phyloP scores from a whole-genome alignment of 352 stramenopile species.

The Pilasporangium apinafurcum region DNA sequence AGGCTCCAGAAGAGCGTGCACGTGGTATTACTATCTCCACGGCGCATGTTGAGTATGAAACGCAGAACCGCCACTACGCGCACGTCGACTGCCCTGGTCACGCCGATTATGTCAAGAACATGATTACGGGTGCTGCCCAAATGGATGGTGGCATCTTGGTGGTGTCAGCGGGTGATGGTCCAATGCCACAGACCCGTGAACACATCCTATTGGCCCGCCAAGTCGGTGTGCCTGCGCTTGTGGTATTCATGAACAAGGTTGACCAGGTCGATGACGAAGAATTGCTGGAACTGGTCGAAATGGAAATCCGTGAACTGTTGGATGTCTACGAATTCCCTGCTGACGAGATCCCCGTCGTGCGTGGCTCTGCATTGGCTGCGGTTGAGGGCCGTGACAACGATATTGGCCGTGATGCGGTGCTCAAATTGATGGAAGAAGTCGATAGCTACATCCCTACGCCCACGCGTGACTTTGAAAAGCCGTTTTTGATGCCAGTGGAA shows the following conservation, averaged over 20 bases:
- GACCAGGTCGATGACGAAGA: too few relatives aligned
- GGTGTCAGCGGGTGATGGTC: slow-evolving; percentile 90
- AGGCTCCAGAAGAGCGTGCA: slow-evolving; percentile 93
- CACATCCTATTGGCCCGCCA: slow-evolving; percentile 96
- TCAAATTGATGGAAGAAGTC: slow-evolving; percentile 92
- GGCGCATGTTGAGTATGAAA: slow-evolving; percentile 90
- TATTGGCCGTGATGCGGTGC: slow-evolving; percentile 80
- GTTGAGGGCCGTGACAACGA: slow-evolving; percentile 85
- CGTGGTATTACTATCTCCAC: slow-evolving; percentile 92
- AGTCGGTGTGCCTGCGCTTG: slow-evolving; percentile 83
- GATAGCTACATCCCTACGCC: slow-evolving; percentile 85
- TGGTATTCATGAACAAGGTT: slow-evolving; percentile 98
- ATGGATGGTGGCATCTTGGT: slow-evolving; percentile 93
- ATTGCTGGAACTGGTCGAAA: too few relatives aligned
- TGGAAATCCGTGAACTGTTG: too few relatives aligned
- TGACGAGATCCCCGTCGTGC: slow-evolving; percentile 93
- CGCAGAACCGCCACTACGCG: slow-evolving; percentile 89
- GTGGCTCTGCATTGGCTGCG: slow-evolving; percentile 90
- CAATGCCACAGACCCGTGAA: slow-evolving; percentile 96
- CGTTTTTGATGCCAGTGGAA: slow-evolving; percentile 96
- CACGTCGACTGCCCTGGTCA: slow-evolving; percentile 97
- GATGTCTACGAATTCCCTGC: slow-evolving; percentile 96
- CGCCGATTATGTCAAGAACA: slow-evolving; percentile 98
- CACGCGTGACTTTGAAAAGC: slow-evolving; percentile 91
- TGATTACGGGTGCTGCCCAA: slow-evolving; percentile 97